Evolutionary conservation across 495 filamentous ascomycete species (phyloP).

Genomic region (Tetracladium marchalianum): DNA sequence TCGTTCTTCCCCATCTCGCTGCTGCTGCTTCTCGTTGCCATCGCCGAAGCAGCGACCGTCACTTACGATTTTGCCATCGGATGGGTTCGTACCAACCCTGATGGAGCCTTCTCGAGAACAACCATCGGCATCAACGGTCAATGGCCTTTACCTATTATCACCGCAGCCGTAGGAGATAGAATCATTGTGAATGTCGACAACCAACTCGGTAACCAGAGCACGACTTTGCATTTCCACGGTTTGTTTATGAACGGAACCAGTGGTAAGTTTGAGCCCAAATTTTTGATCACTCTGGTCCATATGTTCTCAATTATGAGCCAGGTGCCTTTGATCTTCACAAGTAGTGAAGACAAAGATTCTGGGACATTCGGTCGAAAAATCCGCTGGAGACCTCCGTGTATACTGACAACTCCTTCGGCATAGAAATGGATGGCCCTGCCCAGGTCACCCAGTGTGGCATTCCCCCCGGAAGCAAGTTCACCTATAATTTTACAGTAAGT

Average conservation of each 20-base stretch:
- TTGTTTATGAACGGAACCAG: conserved; percentile 59
- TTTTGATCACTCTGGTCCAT: no score
- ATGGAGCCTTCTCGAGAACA: conserved; percentile 54
- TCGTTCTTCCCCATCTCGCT: conserved; percentile 23
- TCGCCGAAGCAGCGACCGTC: conserved; percentile 48
- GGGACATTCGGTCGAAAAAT: no score
- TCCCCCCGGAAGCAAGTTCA: conserved; percentile 51
- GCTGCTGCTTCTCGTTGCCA: conserved; percentile 24
- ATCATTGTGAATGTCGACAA: conserved; percentile 67
- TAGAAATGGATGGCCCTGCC: conserved; percentile 53
- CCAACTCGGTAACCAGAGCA: conserved; percentile 58
- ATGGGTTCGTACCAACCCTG: conserved; percentile 76
- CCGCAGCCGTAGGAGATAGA: conserved; percentile 59
- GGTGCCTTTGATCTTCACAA: no score
- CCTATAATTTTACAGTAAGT: conserved; percentile 68
- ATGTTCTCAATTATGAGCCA: no score
- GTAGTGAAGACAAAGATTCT: no score
- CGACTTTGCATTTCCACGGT: conserved; percentile 73
- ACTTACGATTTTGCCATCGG: conserved; percentile 69
- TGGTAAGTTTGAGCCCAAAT: no score
- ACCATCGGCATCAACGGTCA: conserved; percentile 74
- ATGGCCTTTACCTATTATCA: conserved; percentile 66
- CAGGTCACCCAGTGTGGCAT: conserved; percentile 54
- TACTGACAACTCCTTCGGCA: conserved; percentile 17
- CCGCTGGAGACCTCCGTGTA: no score